Conservation (phyloP, 805 yeast species). For the Sugiyamaella chiloensis region DNA sequence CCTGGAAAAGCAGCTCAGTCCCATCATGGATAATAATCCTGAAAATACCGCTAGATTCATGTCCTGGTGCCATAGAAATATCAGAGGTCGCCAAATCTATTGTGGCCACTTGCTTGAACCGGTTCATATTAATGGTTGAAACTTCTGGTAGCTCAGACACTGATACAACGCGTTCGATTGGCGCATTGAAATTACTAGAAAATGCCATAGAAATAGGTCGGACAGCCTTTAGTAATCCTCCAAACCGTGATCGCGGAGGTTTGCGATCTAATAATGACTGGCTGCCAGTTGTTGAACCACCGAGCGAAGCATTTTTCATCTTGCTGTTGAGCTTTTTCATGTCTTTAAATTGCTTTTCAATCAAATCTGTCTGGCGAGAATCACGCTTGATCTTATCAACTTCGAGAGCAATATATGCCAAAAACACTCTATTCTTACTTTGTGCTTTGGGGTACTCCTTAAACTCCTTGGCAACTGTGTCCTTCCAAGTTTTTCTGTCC, state of each 20-base stretch:
- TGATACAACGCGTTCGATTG: constrained; percentile 45
- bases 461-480: constrained; percentile 44
- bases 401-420: constrained; percentile 46
- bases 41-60: constrained; percentile 31
- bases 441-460: constrained; percentile 37
- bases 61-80: constrained; percentile 39
- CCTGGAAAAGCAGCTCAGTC: constrained; percentile 65
- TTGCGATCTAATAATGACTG: constrained; percentile 15
- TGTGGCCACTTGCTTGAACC: constrained; percentile 48
- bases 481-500: constrained; percentile 34
- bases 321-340: constrained; percentile 8
- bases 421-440: constrained; percentile 43
- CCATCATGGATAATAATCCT: constrained; percentile 45
- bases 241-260: constrained; percentile 33
- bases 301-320: not conserved
- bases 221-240: constrained; percentile 39
- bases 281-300: constrained; percentile 10
- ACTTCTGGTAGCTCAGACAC: constrained; percentile 60
- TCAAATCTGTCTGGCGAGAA: constrained; percentile 40
- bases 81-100: constrained; percentile 45
- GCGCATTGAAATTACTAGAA: constrained; percentile 18
- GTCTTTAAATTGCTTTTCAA: constrained; percentile 26
- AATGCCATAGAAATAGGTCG: constrained; percentile 40
- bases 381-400: constrained; percentile 53
- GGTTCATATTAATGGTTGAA: constrained; percentile 34